phyloP scores from a whole-genome alignment of 176 grass and related monocot genomes.

The Triticum monococcum region DNA sequence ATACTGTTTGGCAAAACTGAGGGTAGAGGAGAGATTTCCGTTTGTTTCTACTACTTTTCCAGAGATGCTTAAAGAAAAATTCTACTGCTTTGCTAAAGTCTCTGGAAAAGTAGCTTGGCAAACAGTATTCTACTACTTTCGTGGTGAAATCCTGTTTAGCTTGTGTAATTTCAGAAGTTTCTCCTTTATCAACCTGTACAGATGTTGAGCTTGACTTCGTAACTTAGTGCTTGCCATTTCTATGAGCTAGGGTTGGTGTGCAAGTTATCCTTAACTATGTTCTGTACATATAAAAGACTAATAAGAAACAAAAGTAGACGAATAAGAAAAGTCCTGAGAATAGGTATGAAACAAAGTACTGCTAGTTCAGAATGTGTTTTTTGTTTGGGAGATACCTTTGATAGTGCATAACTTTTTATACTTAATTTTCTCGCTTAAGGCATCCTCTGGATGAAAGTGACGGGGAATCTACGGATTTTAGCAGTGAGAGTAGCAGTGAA shows the following conservation, averaged over 20 bases:
- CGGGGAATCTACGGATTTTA: slow-evolving; percentile 57
- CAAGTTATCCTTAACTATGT: not conserved
- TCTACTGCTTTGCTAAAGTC: not conserved
- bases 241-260: not conserved
- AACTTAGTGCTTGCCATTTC: not conserved
- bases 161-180: not conserved
- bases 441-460: slow-evolving; percentile 83
- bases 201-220: not conserved
- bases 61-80: not conserved
- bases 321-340: not conserved
- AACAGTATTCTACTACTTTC: not conserved
- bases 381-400: slow-evolving; percentile 14
- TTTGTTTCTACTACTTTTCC: not conserved
- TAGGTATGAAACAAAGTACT: not conserved
- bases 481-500: slow-evolving; percentile 71
- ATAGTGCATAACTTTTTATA: slow-evolving; percentile 43
- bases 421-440: slow-evolving; percentile 66
- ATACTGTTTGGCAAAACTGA: not conserved
- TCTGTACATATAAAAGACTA: not conserved
- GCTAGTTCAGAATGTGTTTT: slow-evolving; percentile 16
- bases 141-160: not conserved
- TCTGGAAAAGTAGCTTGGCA: not conserved
- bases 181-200: not conserved
- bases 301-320: not conserved
- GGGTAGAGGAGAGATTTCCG: not conserved